These are phyloP conservation scores for Saturnispora ahearnii DNA, from an alignment of 805 yeast species.

Conservation along the genomic window DNA sequence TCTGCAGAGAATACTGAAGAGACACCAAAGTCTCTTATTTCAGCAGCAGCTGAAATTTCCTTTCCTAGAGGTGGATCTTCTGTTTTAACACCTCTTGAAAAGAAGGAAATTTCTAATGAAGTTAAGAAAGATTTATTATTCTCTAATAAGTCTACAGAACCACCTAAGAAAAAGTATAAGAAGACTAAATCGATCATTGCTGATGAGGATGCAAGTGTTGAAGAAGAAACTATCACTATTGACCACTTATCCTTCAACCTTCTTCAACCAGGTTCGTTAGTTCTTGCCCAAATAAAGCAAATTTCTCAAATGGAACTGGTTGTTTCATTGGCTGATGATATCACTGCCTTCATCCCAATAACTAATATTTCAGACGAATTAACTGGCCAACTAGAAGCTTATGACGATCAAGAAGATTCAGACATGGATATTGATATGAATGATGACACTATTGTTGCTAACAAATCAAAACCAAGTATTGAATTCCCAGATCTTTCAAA, in stretches of 20 bases:
- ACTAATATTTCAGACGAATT: slow-evolving; percentile 62
- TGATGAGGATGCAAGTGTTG: slow-evolving; percentile 21
- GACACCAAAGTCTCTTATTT: slow-evolving; percentile 21
- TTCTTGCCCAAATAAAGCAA: slow-evolving; percentile 66
- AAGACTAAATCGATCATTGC: slow-evolving; percentile 24
- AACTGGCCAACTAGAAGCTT: slow-evolving; percentile 45
- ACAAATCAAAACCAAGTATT: slow-evolving; percentile 19
- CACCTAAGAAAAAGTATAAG: slow-evolving; percentile 22
- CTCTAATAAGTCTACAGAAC: slow-evolving; percentile 21
- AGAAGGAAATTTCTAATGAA: slow-evolving; percentile 86
- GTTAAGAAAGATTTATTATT: slow-evolving; percentile 83
- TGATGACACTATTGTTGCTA: slow-evolving; percentile 20
- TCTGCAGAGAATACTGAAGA: slow-evolving; percentile 27
- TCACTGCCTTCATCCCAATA: slow-evolving; percentile 70
- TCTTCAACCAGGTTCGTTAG: slow-evolving; percentile 59
- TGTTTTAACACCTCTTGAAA: slow-evolving; percentile 79
- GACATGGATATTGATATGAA: slow-evolving; percentile 25
- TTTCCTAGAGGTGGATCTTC: slow-evolving; percentile 97
- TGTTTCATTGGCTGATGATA: slow-evolving; percentile 69
- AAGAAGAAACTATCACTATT: slow-evolving; percentile 31
- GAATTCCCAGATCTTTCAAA: slow-evolving; percentile 49
- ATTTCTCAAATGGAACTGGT: slow-evolving; percentile 57
- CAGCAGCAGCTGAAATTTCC: slow-evolving; percentile 37
- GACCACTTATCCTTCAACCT: slow-evolving; percentile 56
- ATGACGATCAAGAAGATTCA: slow-evolving; percentile 42